A percentile compares a stretch with the other conserved stretches of the same genome.
phyloP scores from a whole-genome alignment of 345 rosid species.

The Bruguiera sexangula region DNA sequence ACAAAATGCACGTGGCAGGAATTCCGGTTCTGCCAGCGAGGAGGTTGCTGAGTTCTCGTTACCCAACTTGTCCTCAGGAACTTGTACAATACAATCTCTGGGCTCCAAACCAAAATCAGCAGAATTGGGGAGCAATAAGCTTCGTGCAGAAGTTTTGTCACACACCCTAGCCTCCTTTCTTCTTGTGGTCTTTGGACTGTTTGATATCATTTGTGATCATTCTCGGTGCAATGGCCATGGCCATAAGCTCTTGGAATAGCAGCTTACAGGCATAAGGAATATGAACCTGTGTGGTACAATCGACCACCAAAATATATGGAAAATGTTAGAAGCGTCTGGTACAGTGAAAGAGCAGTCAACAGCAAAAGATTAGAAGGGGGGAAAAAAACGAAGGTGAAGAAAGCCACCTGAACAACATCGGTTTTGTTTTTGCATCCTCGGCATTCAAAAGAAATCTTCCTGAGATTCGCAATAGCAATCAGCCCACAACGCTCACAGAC shows the following conservation, averaged over 20 bases:
- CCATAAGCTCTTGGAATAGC: slow-evolving; percentile 96
- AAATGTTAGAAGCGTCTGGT: not conserved
- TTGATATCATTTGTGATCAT: slow-evolving; percentile 76
- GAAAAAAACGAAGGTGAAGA: not conserved
- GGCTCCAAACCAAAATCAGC: no score
- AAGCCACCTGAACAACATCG: slow-evolving; percentile 74
- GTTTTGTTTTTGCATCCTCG: slow-evolving; percentile 97
- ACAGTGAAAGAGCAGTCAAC: not conserved
- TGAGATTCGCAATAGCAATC: slow-evolving; percentile 90
- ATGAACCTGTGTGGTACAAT: slow-evolving; percentile 52
- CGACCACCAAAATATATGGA: not conserved
- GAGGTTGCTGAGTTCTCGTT: no score
- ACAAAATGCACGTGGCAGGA: no score
- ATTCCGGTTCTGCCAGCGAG: no score
- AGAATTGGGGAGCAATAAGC: no score
- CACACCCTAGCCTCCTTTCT: slow-evolving; percentile 43
- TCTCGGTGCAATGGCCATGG: slow-evolving; percentile 99
- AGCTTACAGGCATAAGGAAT: slow-evolving; percentile 93
- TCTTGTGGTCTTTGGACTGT: slow-evolving; percentile 48
- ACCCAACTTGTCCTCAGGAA: no score
- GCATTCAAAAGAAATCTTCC: slow-evolving; percentile 89
- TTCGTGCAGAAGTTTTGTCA: not conserved
- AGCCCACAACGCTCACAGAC: slow-evolving; percentile 90
- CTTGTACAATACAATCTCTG: no score
- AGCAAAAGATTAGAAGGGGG: not conserved